These are phyloP conservation scores for Rubus parviflorus DNA, from an alignment of 306 rosid genomes.

Conservation along the genomic window DNA sequence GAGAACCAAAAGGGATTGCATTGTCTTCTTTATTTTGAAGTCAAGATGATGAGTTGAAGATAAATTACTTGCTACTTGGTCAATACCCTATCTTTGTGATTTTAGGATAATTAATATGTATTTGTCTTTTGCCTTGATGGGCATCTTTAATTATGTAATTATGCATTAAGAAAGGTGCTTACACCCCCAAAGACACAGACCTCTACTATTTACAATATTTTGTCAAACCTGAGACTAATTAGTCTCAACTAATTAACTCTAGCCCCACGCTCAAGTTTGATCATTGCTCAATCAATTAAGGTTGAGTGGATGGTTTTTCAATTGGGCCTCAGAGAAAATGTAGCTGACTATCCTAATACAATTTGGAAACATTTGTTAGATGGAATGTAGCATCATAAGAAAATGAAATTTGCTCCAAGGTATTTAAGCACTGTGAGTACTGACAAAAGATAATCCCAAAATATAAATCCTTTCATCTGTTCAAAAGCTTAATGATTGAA, in stretches of 20 bases:
- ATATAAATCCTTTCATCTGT: conserved; percentile 5
- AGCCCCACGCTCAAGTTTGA: not conserved
- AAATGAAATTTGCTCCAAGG: not conserved
- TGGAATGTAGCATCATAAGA: conserved; percentile 5
- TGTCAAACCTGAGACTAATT: conserved; percentile 5
- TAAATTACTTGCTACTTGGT: not conserved
- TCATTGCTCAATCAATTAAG: conserved; percentile 3
- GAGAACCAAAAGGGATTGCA: conserved; percentile 1
- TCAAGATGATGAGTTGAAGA: not conserved
- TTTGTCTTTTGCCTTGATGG: not conserved
- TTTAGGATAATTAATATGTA: not conserved
- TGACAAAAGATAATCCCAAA: not conserved
- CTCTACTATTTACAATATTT: not conserved
- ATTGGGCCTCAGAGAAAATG: too few relatives aligned
- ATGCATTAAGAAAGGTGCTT: not conserved
- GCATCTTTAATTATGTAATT: not conserved
- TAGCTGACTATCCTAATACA: too few relatives aligned
- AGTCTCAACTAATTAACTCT: not conserved
- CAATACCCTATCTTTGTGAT: not conserved
- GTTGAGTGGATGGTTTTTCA: not conserved
- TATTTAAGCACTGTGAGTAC: not conserved
- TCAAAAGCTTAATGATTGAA: conserved; percentile 19
- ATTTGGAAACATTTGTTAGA: not conserved
- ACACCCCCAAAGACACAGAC: not conserved
- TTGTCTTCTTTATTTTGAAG: not conserved